Evolutionary conservation across 345 rosid genomes (phyloP), one percentile per base, ranked within the genome.

Genomic region (Orychophragmus violaceus): DNA sequence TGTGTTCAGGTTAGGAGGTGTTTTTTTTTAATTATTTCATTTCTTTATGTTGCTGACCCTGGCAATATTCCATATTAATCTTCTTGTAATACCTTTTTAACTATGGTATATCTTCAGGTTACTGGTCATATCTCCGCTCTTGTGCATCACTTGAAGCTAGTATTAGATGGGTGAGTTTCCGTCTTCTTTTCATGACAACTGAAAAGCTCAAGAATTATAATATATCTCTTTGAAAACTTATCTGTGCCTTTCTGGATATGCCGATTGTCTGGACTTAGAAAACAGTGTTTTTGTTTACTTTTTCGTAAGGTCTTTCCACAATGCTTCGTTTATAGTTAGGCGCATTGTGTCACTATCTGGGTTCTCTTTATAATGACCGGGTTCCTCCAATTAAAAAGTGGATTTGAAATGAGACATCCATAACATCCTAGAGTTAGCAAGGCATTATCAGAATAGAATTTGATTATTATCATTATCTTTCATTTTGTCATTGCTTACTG

Each of bases 71-170:
- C 37, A 37, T 22, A 14, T 36, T 36, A 18, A 36, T 46, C 61
- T 61, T 35, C 48, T 22, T 32, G 39, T 36, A 41, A 28, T 61
- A 39, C 53, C 33, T 33, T 69, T 39, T 57, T 50, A 53, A 25
- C 60, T 72, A 63, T 72, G 30, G 13, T 55, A 36, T 68, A 63
- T 80, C 28, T 45, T 74, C 89, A 94, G 99, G 99, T 94, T 58
- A 82, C 92, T 42, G 99, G 99, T 59, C 96, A 94, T 70, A 88
- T 87, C 60, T 94, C 97, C 39, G 72, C 96, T 62, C 96, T 94
- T 56, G 99, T 87, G 79, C 97, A 94, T 82, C 95, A 90, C 80
- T 78, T 94, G 84, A 94, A 94, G 86, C 81, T 94, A 68, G 97
- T 94, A 24, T 81, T 94, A 83, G 97, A 90, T 82, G 99, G 99